phyloP scores from a whole-genome alignment of 257 asterid species.

The Solanum ahanhuiri region DNA sequence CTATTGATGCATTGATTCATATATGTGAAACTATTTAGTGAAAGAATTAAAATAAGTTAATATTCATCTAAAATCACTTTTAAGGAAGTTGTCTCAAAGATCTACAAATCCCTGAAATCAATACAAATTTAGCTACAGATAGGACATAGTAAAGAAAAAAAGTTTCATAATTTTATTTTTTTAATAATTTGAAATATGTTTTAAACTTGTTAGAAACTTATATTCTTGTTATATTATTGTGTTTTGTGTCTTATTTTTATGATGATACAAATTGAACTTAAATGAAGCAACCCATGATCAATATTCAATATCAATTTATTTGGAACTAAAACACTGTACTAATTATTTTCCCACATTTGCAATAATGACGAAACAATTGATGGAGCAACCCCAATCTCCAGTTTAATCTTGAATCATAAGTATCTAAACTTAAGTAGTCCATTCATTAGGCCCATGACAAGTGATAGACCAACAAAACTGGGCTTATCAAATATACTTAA shows the following conservation, averaged over 20 bases:
- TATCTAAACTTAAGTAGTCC: neutral
- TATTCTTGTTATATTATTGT: neutral
- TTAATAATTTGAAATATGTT: neutral
- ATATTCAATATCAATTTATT: too few relatives aligned
- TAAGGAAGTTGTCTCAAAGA: neutral
- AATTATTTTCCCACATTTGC: neutral
- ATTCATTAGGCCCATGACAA: neutral
- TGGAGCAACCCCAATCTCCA: neutral
- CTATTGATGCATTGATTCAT: neutral
- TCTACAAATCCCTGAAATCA: too few relatives aligned
- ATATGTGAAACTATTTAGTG: neutral
- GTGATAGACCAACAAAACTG: neutral
- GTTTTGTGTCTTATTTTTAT: neutral
- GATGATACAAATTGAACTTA: neutral
- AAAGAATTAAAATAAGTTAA: too few relatives aligned
- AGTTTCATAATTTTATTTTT: fast-evolving
- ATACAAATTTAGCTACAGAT: neutral
- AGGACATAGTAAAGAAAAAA: neutral
- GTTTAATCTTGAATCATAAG: neutral
- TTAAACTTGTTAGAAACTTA: neutral
- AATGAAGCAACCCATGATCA: neutral
- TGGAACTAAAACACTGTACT: too few relatives aligned
- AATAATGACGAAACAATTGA: neutral
- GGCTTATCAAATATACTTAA: neutral
- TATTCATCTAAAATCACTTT: too few relatives aligned